Evolutionary conservation across 805 yeast genomes (phyloP).

Genomic region (Cyberlindnera mycetangii): DNA sequence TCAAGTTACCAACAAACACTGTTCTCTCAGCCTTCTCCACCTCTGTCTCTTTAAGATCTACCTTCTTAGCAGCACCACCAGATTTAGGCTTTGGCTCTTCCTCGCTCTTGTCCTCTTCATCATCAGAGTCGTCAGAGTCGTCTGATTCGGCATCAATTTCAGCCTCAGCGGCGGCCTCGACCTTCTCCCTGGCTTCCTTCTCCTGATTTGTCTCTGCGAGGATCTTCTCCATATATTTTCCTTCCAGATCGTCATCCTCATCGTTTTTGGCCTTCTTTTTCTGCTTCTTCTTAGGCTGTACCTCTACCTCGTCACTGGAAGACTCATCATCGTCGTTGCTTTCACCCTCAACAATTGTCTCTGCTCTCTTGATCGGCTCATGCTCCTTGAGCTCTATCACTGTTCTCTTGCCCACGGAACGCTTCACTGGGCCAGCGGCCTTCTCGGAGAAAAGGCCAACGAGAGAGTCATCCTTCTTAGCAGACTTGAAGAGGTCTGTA

Average conservation of each 20-base stretch:
- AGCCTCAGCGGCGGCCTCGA: constrained; percentile 30
- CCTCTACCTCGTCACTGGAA: constrained; percentile 17
- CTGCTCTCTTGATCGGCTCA: constrained; percentile 19
- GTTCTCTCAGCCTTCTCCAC: constrained; percentile 81
- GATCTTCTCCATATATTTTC: constrained; percentile 49
- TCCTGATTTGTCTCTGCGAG: constrained; percentile 34
- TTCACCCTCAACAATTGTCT: constrained; percentile 18
- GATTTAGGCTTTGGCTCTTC: constrained; percentile 21
- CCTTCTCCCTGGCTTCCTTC: constrained; percentile 23
- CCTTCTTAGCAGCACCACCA: constrained; percentile 31
- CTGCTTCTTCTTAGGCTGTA: constrained; percentile 26
- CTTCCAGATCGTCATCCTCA: constrained; percentile 47
- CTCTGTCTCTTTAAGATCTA: constrained; percentile 68
- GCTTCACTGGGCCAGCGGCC: constrained; percentile 48
- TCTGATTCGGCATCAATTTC: constrained; percentile 22
- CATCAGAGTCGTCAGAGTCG: constrained; percentile 24
- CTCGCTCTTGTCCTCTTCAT: constrained; percentile 26
- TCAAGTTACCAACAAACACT: constrained; percentile 84
- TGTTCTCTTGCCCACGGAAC: constrained; percentile 34
- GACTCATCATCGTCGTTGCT: constrained; percentile 27
- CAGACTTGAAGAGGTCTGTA: constrained; percentile 31
- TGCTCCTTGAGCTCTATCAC: constrained; percentile 24
- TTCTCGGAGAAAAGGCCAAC: constrained; percentile 36
- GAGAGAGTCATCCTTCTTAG: constrained; percentile 31
- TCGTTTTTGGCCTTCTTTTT: constrained; percentile 19